Percentiles rank a stretch among this genome's conserved stretches.
Evolutionary conservation across 768 basidiomycete genomes (phyloP).

Genomic region (Phanerochaete sordida): DNA sequence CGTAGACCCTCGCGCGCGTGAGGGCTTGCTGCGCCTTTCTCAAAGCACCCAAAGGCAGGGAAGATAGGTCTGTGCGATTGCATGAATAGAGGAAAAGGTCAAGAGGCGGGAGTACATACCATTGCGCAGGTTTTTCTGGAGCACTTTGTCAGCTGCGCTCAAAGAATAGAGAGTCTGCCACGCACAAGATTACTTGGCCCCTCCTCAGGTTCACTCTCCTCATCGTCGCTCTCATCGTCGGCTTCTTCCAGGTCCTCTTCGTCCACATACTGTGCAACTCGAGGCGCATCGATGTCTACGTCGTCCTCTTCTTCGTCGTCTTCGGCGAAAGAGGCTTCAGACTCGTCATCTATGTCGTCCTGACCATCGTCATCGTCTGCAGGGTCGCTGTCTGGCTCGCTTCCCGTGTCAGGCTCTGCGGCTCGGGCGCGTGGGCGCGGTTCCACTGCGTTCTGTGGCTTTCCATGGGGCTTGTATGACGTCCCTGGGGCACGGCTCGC

Average conservation of each 20-base stretch:
- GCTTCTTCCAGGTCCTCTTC: conserved; percentile 35
- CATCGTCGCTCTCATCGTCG: conserved; percentile 15
- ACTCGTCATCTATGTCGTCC: conserved; percentile 28
- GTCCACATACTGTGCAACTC: conserved; percentile 61
- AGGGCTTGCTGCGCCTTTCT: conserved; percentile 24
- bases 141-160: no score
- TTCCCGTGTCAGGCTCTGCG: conserved; percentile 1
- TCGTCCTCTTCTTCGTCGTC: conserved; percentile 15
- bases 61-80: conserved; percentile 17
- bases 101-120: neutral
- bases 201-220: conserved; percentile 7
- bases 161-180: neutral
- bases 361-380: conserved; percentile 4
- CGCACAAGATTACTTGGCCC: conserved; percentile 9
- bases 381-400: conserved; percentile 8
- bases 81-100: neutral
- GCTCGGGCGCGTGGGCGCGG: neutral
- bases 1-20: conserved; percentile 8
- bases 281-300: conserved; percentile 46
- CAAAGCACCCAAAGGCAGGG: conserved; percentile 25
- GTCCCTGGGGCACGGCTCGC: neutral
- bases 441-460: neutral
- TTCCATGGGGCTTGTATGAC: neutral
- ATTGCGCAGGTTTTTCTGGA: neutral
- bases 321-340: conserved; percentile 8